Conservation (phyloP, 208 protist species). For the Trypanosoma boissoni region DNA sequence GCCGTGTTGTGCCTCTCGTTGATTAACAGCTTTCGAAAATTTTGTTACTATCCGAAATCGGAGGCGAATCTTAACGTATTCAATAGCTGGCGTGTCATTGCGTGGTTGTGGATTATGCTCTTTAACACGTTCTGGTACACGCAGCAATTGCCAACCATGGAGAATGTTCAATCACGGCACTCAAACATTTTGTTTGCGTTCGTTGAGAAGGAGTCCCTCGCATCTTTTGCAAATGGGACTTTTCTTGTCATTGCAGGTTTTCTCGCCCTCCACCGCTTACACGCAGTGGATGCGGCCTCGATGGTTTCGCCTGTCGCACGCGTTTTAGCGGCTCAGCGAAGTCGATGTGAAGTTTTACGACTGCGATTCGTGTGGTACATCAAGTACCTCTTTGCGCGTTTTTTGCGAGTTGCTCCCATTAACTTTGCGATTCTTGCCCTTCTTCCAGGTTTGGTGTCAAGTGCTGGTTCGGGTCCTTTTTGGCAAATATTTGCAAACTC, state of each 20-base stretch:
- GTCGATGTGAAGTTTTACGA: background rate
- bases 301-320: conserved; percentile 14
- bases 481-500: conserved; percentile 17
- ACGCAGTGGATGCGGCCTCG: conserved; percentile 11
- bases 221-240: conserved; percentile 22
- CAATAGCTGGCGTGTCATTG: conserved; percentile 28
- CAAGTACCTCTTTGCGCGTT: conserved; percentile 22
- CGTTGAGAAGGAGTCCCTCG: conserved; percentile 19
- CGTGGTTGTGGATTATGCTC: conserved; percentile 28
- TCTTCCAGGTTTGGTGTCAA: conserved; percentile 5
- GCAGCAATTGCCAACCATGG: conserved; percentile 14
- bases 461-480: conserved; percentile 15
- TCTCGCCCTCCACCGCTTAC: conserved; percentile 26
- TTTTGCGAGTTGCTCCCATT: conserved; percentile 24
- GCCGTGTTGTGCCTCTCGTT: conserved; percentile 26
- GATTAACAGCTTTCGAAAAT: conserved; percentile 34
- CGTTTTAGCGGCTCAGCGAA: background rate
- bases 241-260: conserved; percentile 39
- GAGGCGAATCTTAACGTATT: conserved; percentile 33
- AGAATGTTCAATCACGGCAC: conserved; percentile 10
- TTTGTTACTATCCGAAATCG: conserved; percentile 20
- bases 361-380: conserved; percentile 14
- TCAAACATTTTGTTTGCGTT: conserved; percentile 18
- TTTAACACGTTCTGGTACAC: conserved; percentile 27
- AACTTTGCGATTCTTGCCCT: conserved; percentile 19